A percentile compares a stretch with the other conserved stretches of the same genome.
These are phyloP conservation scores for Huntiella moniliformis DNA, from an alignment of 2,329 filamentous ascomycete genomes.

Conservation along the genomic window DNA sequence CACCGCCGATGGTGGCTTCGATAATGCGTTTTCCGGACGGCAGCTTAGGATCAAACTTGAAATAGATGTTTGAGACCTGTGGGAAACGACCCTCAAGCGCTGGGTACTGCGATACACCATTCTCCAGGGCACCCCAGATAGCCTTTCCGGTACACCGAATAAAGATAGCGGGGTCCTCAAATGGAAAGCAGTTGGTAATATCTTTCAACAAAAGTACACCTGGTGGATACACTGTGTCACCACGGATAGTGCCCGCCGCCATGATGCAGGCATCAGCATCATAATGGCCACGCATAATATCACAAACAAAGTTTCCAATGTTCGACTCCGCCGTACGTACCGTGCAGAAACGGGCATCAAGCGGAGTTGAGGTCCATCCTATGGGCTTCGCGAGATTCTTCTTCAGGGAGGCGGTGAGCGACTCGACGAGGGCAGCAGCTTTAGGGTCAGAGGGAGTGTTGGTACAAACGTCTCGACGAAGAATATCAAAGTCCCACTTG, in stretches of 20 bases:
- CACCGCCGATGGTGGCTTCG: slow-evolving; percentile 39
- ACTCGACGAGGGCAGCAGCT: slow-evolving; percentile 18
- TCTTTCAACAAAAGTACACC: slow-evolving; percentile 62
- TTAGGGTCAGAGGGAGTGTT: slow-evolving; percentile 28
- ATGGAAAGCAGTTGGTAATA: slow-evolving; percentile 77
- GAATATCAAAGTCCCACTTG: slow-evolving; percentile 61
- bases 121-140: slow-evolving; percentile 66
- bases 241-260: slow-evolving; percentile 69
- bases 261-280: slow-evolving; percentile 65
- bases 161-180: slow-evolving; percentile 76
- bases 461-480: slow-evolving; percentile 53
- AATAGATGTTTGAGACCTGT: slow-evolving; percentile 68
- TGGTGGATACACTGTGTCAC: slow-evolving; percentile 74
- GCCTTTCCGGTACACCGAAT: slow-evolving; percentile 52
- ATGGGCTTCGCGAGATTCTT: slow-evolving; percentile 64
- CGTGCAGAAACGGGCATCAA: slow-evolving; percentile 74
- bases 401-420: slow-evolving; percentile 54
- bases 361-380: slow-evolving; percentile 62
- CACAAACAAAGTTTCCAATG: slow-evolving; percentile 76
- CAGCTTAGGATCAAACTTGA: slow-evolving; percentile 48
- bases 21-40: slow-evolving; percentile 44
- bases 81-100: slow-evolving; percentile 66
- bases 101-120: slow-evolving; percentile 61
- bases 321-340: slow-evolving; percentile 65
- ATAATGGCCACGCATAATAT: slow-evolving; percentile 76